Evolutionary conservation across 352 stramenopile species (phyloP).

Genomic region (Pythium biforme): DNA sequence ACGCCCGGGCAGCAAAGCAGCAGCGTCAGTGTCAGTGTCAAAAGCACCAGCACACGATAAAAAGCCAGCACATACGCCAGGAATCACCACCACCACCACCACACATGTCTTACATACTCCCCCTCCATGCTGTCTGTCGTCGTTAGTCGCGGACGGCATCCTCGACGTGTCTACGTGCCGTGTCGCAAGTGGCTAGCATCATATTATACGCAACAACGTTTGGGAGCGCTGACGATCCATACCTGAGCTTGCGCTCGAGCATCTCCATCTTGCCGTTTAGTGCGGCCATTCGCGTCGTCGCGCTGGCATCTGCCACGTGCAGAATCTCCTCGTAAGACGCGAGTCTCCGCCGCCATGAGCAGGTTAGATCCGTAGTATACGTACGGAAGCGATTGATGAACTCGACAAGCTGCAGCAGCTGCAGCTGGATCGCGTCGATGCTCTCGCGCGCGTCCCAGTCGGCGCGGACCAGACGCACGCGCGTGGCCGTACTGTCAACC

Average conservation of each 20-base stretch:
- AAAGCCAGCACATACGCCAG: too few species aligned
- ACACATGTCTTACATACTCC: too few species aligned
- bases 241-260: constrained; percentile 49
- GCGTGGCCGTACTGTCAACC: constrained; percentile 7
- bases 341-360: too few species aligned
- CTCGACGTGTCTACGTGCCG: constrained; percentile 6
- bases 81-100: too few species aligned
- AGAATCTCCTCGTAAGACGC: too few species aligned
- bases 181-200: neutral
- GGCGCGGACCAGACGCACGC: constrained; percentile 36
- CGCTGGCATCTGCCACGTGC: constrained; percentile 48
- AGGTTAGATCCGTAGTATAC: too few species aligned
- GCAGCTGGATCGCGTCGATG: constrained; percentile 46
- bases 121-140: too few species aligned
- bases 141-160: constrained; percentile 2
- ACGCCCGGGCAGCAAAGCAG: neutral
- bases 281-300: constrained; percentile 37
- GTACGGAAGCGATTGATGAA: constrained; percentile 66
- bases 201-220: too few species aligned
- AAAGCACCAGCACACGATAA: neutral
- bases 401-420: constrained; percentile 57
- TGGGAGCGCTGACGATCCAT: too few species aligned
- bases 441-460: constrained; percentile 54
- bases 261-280: constrained; percentile 44
- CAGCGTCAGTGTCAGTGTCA: neutral